Evolutionary conservation across 768 basidiomycete genomes (phyloP).

Genomic region (Chalciporus piperatus): DNA sequence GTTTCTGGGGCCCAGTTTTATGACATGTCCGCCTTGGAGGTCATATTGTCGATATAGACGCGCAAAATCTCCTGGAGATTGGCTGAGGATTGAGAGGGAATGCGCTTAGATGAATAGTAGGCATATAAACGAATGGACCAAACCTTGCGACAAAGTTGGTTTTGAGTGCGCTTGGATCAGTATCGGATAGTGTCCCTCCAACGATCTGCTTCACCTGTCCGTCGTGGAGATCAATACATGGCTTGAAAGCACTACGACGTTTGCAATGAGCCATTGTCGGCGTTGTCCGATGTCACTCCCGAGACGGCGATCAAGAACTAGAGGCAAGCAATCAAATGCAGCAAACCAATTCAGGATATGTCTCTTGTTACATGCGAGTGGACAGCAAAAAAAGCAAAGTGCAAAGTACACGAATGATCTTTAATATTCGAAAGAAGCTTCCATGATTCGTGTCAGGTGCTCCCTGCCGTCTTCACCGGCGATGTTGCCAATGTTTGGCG

Average conservation of each 20-base stretch:
- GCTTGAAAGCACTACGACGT: slow-evolving; percentile 62
- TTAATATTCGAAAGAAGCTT: slow-evolving; percentile 76
- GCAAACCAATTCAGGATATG: background rate
- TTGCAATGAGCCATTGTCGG: slow-evolving; percentile 19
- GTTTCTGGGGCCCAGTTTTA: slow-evolving; percentile 91
- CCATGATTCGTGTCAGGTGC: slow-evolving; percentile 78
- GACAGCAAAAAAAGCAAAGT: background rate
- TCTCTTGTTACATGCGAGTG: slow-evolving; percentile 7
- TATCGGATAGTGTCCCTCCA: slow-evolving; percentile 85
- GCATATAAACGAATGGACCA: slow-evolving; percentile 27
- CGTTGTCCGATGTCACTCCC: background rate
- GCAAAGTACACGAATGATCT: background rate
- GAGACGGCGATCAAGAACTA: background rate
- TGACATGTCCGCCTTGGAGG: slow-evolving; percentile 89
- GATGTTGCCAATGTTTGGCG: slow-evolving; percentile 84
- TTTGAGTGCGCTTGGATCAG: slow-evolving; percentile 54
- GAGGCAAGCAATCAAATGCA: background rate
- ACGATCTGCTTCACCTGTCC: slow-evolving; percentile 98
- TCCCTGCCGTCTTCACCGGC: slow-evolving; percentile 80
- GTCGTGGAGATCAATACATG: slow-evolving; percentile 95
- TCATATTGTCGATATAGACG: slow-evolving; percentile 66
- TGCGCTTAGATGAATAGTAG: slow-evolving; percentile 1
- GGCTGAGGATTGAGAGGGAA: slow-evolving; percentile 39
- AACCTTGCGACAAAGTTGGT: slow-evolving; percentile 93
- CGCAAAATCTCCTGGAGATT: slow-evolving; percentile 78